A percentile compares a stretch with the other conserved stretches of the same genome.
phyloP scores from a whole-genome alignment of 2,329 filamentous ascomycete species.

The Penicillium aurantiogriseum region DNA sequence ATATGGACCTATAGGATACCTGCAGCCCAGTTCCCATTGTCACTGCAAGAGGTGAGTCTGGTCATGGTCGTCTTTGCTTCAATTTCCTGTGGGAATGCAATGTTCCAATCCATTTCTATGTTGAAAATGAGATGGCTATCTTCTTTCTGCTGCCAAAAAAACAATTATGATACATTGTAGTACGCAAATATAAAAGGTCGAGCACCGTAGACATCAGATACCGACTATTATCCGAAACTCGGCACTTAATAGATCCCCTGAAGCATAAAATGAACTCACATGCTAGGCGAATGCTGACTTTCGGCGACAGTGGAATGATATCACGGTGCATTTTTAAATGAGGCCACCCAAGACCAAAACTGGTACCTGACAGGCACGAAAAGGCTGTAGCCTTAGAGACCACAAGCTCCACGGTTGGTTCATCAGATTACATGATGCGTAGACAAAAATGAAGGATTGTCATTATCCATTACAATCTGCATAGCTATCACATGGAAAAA shows the following conservation, averaged over 20 bases:
- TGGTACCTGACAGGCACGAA: constrained; percentile 17
- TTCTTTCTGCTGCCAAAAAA: neutral
- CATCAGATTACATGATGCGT: neutral
- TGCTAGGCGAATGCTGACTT: neutral
- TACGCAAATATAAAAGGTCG: neutral
- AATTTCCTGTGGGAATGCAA: neutral
- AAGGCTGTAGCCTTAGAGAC: neutral
- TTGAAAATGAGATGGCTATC: neutral
- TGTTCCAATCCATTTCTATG: neutral
- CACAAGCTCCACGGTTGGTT: neutral
- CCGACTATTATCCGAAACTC: neutral
- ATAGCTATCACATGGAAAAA: constrained; percentile 7
- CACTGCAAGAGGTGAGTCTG: neutral
- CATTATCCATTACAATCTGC: constrained; percentile 21
- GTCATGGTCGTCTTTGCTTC: neutral
- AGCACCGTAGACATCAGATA: neutral
- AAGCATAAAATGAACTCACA: neutral
- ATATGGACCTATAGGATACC: constrained; percentile 14
- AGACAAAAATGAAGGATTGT: constrained; percentile 2
- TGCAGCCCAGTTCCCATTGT: constrained; percentile 20
- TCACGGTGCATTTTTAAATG: constrained; percentile 18
- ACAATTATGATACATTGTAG: neutral
- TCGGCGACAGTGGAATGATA: constrained; percentile 11
- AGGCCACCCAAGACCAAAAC: constrained; percentile 2
- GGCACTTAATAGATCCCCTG: neutral